Percentiles rank a stretch among this genome's conserved stretches.
These are phyloP conservation scores for Meripilus lineatus DNA, from an alignment of 1,284 basidiomycete genomes.

Conservation along the genomic window DNA sequence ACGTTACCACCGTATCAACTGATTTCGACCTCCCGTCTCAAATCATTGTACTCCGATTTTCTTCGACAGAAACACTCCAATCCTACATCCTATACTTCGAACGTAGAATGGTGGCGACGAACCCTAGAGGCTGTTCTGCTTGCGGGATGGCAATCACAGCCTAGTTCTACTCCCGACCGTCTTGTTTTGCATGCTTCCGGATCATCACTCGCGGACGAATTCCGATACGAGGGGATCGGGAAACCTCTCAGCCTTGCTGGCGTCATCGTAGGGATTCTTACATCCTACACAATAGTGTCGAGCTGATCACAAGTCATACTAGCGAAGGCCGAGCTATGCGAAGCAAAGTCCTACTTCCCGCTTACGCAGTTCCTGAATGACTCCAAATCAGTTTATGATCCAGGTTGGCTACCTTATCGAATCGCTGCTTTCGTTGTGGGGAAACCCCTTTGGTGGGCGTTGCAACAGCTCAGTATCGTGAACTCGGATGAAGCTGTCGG, in stretches of 20 bases:
- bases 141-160: conserved; percentile 50
- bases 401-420: conserved; percentile 63
- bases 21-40: conserved; percentile 58
- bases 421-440: conserved; percentile 70
- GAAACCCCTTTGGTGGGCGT: conserved; percentile 82
- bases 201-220: conserved; percentile 50
- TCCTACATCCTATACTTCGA: conserved; percentile 75
- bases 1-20: conserved; percentile 46
- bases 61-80: conserved; percentile 82
- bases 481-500: conserved; percentile 46
- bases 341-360: conserved; percentile 42
- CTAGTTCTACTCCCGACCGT: conserved; percentile 34
- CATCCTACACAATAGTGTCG: conserved; percentile 3
- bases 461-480: conserved; percentile 73
- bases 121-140: conserved; percentile 62
- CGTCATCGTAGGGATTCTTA: conserved; percentile 61
- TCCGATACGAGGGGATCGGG: conserved; percentile 66
- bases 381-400: conserved; percentile 60
- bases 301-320: conserved; percentile 23
- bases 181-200: conserved; percentile 62
- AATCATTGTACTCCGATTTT: conserved; percentile 86
- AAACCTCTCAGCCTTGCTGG: conserved; percentile 80
- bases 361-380: conserved; percentile 55
- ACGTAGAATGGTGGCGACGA: conserved; percentile 83
- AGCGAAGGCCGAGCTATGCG: conserved; percentile 63